Conservation (phyloP, 1,284 basidiomycete genomes). For the Sanguinoderma infundibulare region DNA sequence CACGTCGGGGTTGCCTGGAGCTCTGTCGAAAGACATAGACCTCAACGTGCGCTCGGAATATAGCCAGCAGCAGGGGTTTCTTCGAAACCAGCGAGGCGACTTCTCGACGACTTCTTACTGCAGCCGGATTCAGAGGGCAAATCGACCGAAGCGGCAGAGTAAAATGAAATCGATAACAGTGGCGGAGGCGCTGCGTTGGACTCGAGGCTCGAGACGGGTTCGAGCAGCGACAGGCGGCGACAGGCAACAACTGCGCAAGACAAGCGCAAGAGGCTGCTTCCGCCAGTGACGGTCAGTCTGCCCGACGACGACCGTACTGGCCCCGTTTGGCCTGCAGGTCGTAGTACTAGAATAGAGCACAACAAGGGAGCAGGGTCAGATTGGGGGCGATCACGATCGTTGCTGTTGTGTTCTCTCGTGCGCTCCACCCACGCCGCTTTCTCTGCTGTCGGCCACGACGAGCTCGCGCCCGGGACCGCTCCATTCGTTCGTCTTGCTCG, state of each 20-base stretch:
- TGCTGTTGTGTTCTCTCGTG: constrained; percentile 16
- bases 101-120: background rate
- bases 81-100: background rate
- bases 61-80: background rate
- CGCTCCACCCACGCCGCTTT: too few relatives aligned
- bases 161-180: constrained; percentile 27
- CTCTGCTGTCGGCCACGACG: constrained; percentile 21
- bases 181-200: background rate
- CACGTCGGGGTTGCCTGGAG: too few relatives aligned
- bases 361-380: background rate
- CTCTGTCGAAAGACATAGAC: too few relatives aligned
- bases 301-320: constrained; percentile 14
- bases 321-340: constrained; percentile 2
- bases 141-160: constrained; percentile 5
- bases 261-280: constrained; percentile 11
- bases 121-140: background rate
- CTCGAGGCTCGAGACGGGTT: constrained; percentile 6
- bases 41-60: background rate
- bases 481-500: constrained; percentile 8
- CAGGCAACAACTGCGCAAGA: too few relatives aligned
- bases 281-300: constrained; percentile 10
- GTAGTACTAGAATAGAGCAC: background rate
- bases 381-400: constrained; percentile 18
- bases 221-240: too few relatives aligned
- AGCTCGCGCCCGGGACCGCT: constrained; percentile 11